Evolutionary conservation across 2,329 filamentous ascomycete genomes (phyloP).

Genomic region (Hirsutella thompsonii): DNA sequence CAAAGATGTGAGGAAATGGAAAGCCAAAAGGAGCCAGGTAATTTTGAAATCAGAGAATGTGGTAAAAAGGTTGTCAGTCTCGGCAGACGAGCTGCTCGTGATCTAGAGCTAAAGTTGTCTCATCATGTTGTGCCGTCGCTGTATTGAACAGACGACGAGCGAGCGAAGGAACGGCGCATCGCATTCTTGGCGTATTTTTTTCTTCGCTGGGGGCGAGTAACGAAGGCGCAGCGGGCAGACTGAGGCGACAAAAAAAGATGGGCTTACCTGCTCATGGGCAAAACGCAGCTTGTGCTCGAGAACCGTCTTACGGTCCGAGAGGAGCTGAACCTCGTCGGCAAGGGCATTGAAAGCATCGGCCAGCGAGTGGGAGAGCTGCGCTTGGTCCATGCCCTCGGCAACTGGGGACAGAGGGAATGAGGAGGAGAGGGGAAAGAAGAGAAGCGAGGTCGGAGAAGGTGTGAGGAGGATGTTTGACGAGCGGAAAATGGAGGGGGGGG

Average conservation of each 20-base stretch:
- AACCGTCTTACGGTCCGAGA: constrained; percentile 51
- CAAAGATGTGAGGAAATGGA: constrained; percentile 4
- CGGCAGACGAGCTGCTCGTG: constrained; percentile 46
- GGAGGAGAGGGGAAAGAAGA: constrained; percentile 4
- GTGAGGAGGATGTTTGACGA: constrained; percentile 3
- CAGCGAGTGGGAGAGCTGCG: constrained; percentile 38
- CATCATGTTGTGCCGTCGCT: constrained; percentile 17
- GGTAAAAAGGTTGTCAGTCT: constrained; percentile 45
- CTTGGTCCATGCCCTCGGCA: constrained; percentile 21
- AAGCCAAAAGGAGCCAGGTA: background rate
- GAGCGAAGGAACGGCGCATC: background rate
- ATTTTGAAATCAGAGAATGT: constrained; percentile 9
- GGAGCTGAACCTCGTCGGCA: constrained; percentile 49
- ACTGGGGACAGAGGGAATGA: constrained; percentile 5
- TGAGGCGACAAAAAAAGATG: constrained; percentile 1
- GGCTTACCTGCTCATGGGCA: constrained; percentile 52
- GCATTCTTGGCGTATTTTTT: no score
- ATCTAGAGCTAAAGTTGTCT: constrained; percentile 67
- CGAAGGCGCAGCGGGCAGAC: no score
- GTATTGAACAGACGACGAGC: no score
- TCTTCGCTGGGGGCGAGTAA: no score
- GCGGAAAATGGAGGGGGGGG: background rate
- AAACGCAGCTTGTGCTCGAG: constrained; percentile 55
- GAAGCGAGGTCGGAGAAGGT: constrained; percentile 4
- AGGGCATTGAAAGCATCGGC: constrained; percentile 52